phyloP scores from a whole-genome alignment of 192 early-diverging fungal genomes.

The Linnemannia hyalina region DNA sequence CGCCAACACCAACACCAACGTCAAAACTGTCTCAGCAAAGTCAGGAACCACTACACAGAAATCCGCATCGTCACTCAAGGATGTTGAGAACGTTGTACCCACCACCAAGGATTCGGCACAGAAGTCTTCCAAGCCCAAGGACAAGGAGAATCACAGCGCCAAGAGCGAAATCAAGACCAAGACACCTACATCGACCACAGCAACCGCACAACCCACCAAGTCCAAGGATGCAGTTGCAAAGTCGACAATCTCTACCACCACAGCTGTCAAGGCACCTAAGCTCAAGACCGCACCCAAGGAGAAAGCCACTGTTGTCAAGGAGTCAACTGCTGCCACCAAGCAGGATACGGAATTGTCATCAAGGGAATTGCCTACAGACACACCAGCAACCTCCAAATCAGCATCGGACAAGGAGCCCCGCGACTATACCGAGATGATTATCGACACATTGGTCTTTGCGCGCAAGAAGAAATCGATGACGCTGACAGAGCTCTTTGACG shows the following conservation, averaged over 20 bases:
- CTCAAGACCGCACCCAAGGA: neutral
- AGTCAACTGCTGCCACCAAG: neutral
- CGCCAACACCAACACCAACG: neutral
- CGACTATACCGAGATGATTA: constrained; percentile 64
- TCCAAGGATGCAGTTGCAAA: constrained; percentile 1
- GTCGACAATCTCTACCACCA: neutral
- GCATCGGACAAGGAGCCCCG: constrained; percentile 24
- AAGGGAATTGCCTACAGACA: constrained; percentile 21
- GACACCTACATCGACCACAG: neutral
- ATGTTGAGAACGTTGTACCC: neutral
- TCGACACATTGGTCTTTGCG: constrained; percentile 67
- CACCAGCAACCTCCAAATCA: neutral
- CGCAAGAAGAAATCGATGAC: constrained; percentile 68
- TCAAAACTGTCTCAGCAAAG: neutral
- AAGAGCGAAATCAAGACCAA: constrained; percentile 8
- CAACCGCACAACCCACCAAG: neutral
- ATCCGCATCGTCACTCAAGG: neutral
- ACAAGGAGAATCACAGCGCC: neutral
- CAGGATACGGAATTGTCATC: constrained; percentile 12
- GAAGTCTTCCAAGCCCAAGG: constrained; percentile 5
- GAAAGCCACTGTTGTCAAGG: neutral
- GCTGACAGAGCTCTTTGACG: constrained; percentile 62
- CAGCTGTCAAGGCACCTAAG: constrained; percentile 12
- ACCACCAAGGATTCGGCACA: constrained; percentile 4
- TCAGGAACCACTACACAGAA: neutral